Evolutionary conservation across 352 stramenopile genomes (phyloP), one percentile per base, ranked within the genome.

Genomic region (Saprolegnia parasitica): DNA sequence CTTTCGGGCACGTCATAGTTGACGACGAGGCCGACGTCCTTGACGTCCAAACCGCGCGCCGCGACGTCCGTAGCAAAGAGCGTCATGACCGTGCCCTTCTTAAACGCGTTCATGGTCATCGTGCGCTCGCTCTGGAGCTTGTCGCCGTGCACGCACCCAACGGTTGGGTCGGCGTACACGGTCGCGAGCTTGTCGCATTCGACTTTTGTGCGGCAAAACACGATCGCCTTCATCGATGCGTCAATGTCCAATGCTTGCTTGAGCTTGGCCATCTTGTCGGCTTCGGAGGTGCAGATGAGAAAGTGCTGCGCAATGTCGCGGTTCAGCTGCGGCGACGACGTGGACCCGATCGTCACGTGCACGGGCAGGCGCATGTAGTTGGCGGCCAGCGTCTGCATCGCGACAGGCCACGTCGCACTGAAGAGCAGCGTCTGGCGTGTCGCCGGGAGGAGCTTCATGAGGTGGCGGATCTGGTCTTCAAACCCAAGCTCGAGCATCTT

Each of bases 401-500:
- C 98, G 70, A 91, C 86, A n/a, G 96, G 96, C 70, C 98, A 96
- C 1, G 97, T 99, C 23, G 97, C 97, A 35, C 91, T 98, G 80
- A 98, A 99, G 71, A 99, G 88, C 24, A 99, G 81, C 39, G 88
- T 96, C 78, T 99, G 96, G 46, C 78, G 74, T 10, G 80, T 78
- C 3, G 80, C 67, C 0, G 84, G 88, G 35, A 94, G 83, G 75
- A 81, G 84, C 40, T 76, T 77, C 39, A 98, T 81, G 72, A 99
- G 97, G 15, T 89, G 87, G 83, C 98, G 93, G 13, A 99, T 91
- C 35, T 98, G 94, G 54, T 99, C 96, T 60, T 98, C 93, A 77
- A 99, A 99, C 35, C 96, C 96, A 80, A 99, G 98, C 80, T 98
- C 98, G 50, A 99, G 86, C 96, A 99, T 99, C 88, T 98, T 97